phyloP scores from a whole-genome alignment of 202 grass and related monocot genomes.

The Sporobolus alterniflorus region DNA sequence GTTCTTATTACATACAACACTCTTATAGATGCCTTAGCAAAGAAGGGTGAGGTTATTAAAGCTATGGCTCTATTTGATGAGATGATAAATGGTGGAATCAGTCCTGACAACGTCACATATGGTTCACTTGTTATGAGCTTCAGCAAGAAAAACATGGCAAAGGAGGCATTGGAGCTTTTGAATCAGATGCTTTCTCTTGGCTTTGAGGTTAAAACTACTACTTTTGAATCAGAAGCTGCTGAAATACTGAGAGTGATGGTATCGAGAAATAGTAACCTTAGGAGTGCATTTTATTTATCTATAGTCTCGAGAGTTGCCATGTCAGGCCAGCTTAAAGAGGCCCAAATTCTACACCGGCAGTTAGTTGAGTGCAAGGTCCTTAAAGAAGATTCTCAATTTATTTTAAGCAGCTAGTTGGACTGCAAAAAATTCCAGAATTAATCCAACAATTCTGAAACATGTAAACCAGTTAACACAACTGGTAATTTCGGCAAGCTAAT shows the following conservation, averaged over 20 bases:
- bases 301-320: constrained; percentile 60
- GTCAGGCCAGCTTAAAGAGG: constrained; percentile 59
- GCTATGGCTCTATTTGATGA: constrained; percentile 66
- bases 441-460: background rate
- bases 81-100: constrained; percentile 61
- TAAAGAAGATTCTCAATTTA: constrained; percentile 38
- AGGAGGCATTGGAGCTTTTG: constrained; percentile 58
- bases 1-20: constrained; percentile 79
- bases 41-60: constrained; percentile 57
- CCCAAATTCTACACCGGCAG: constrained; percentile 42
- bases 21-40: constrained; percentile 77
- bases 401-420: constrained; percentile 29
- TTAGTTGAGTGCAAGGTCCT: constrained; percentile 57
- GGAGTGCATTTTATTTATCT: constrained; percentile 46
- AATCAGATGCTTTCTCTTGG: constrained; percentile 58
- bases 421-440: background rate
- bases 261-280: constrained; percentile 46
- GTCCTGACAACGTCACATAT: constrained; percentile 68
- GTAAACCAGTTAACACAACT: constrained; percentile 15
- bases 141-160: constrained; percentile 63
- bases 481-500: constrained; percentile 26
- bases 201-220: constrained; percentile 67
- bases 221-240: constrained; percentile 63
- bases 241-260: constrained; percentile 54
- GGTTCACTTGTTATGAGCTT: constrained; percentile 82